These are phyloP conservation scores for Penicillium longicatenatum DNA, from an alignment of 495 filamentous ascomycete species.

Conservation along the genomic window DNA sequence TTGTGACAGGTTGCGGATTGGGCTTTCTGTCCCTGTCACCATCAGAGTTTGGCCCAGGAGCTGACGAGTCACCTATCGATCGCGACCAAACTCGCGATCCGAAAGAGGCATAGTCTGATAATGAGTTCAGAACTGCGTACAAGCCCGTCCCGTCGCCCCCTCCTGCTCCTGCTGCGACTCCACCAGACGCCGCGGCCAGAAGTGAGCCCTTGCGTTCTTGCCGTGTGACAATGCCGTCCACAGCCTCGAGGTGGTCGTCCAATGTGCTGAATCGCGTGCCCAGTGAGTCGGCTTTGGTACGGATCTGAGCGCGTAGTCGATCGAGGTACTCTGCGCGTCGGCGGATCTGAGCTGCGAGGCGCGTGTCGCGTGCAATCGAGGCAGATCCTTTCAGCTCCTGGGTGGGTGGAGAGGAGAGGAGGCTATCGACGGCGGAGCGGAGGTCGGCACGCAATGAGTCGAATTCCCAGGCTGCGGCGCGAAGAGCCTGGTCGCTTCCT, in stretches of 20 bases:
- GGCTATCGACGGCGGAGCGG: constrained; percentile 42
- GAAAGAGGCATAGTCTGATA: constrained; percentile 21
- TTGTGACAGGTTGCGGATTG: constrained; percentile 11
- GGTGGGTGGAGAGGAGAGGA: constrained; percentile 32
- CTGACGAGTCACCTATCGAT: constrained; percentile 18
- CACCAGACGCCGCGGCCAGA: neutral
- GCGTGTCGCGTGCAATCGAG: constrained; percentile 31
- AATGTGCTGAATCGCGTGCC: constrained; percentile 37
- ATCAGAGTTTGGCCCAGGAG: constrained; percentile 3
- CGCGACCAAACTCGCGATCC: constrained; percentile 10
- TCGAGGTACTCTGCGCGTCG: constrained; percentile 44
- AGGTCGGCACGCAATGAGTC: constrained; percentile 45
- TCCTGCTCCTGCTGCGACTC: neutral
- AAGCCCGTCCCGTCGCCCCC: constrained; percentile 13
- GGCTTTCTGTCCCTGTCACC: neutral
- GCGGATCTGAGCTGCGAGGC: constrained; percentile 35
- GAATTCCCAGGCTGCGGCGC: constrained; percentile 39
- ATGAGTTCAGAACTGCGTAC: constrained; percentile 18
- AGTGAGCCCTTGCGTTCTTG: constrained; percentile 25
- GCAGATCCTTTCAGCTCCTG: constrained; percentile 12
- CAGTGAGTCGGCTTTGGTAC: constrained; percentile 40
- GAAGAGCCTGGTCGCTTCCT: constrained; percentile 38
- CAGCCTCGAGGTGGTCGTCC: constrained; percentile 47
- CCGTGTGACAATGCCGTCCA: constrained; percentile 35
- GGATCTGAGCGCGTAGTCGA: constrained; percentile 38